A percentile compares a stretch with the other conserved stretches of the same genome.
These are phyloP conservation scores for Rhodotorula diobovata DNA, from an alignment of 768 basidiomycete genomes.

Conservation along the genomic window DNA sequence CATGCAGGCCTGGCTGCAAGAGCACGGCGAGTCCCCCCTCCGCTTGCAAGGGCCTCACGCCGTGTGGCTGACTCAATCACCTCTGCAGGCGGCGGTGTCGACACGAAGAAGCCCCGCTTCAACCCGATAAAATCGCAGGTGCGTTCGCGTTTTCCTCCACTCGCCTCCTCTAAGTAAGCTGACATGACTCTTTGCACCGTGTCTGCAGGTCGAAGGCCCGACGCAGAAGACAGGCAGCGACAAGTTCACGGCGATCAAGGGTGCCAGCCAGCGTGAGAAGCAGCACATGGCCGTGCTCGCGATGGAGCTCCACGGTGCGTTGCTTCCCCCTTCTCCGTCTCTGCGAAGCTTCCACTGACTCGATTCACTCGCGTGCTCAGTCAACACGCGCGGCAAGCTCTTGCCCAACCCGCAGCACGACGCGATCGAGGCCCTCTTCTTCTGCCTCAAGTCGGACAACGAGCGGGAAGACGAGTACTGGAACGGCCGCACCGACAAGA, in stretches of 20 bases:
- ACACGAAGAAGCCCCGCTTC: conserved; percentile 6
- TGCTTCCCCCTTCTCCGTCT: background rate
- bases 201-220: conserved; percentile 62
- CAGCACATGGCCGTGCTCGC: conserved; percentile 74
- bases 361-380: conserved; percentile 15
- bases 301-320: conserved; percentile 77
- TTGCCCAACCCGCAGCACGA: conserved; percentile 64
- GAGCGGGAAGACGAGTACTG: conserved; percentile 47
- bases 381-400: conserved; percentile 51
- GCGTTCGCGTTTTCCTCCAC: conserved; percentile 5
- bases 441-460: conserved; percentile 60
- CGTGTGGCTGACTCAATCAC: background rate
- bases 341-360: background rate
- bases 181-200: background rate
- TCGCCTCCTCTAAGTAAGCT: background rate
- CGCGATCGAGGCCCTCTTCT: conserved; percentile 69
- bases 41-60: background rate
- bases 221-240: conserved; percentile 74
- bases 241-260: conserved; percentile 56
- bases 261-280: conserved; percentile 53
- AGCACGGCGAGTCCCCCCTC: background rate
- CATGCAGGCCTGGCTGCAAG: conserved; percentile 9
- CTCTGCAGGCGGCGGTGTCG: background rate
- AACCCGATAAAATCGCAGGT: conserved; percentile 44
- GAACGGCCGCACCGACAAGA: conserved; percentile 45